phyloP scores from a whole-genome alignment of 2,329 filamentous ascomycete species.

The Orbilia quercus region DNA sequence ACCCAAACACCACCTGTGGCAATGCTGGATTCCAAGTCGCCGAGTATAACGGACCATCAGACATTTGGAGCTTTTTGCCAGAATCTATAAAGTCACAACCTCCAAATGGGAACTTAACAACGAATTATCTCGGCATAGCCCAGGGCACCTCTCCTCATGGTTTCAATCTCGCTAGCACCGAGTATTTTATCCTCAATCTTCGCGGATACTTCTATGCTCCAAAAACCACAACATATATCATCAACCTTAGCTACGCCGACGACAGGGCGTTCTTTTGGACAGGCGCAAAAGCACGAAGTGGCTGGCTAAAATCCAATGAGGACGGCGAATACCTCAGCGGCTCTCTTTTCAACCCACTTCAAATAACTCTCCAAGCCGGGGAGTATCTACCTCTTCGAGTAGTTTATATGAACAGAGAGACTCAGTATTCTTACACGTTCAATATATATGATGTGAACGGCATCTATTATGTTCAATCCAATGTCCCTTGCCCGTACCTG shows the following conservation, averaged over 20 bases:
- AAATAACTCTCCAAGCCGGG: neutral
- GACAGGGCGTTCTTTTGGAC: neutral
- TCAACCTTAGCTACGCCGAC: neutral
- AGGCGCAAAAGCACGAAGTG: neutral
- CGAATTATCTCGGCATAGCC: neutral
- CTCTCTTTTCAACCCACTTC: neutral
- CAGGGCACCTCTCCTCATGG: neutral
- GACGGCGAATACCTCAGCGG: neutral
- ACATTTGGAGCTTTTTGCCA: neutral
- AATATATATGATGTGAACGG: neutral
- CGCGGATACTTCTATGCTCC: neutral
- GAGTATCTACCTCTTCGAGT: neutral
- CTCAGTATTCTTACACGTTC: neutral
- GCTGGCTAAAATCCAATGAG: neutral
- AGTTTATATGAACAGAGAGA: neutral
- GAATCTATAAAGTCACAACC: neutral
- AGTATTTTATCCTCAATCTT: neutral
- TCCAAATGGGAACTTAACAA: neutral
- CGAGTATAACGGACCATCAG: neutral
- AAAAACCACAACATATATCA: neutral
- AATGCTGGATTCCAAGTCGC: neutral
- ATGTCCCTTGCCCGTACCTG: neutral
- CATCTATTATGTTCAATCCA: neutral
- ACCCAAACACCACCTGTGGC: slow-evolving; percentile 1
- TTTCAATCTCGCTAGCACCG: neutral